Evolutionary conservation across 2,329 filamentous ascomycete species (phyloP).

Genomic region (Ceratocystiopsis brevicomis): DNA sequence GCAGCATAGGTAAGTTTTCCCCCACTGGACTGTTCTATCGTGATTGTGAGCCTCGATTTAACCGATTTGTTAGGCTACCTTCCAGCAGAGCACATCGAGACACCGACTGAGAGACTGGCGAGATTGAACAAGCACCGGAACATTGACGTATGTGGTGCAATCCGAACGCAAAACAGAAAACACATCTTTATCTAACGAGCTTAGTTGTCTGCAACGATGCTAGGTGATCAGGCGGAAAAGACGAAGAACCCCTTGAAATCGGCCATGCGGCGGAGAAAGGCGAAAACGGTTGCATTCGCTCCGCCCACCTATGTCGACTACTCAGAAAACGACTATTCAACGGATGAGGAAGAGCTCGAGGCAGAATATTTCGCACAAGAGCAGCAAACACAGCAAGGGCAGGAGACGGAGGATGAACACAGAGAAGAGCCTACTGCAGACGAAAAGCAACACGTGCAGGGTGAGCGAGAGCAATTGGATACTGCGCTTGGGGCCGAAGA

Average conservation of each 20-base stretch:
- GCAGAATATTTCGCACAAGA: conserved; percentile 15
- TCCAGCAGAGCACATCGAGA: conserved; percentile 95
- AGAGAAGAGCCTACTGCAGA: conserved; percentile 1
- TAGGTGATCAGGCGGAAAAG: conserved; percentile 51
- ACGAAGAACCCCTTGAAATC: conserved; percentile 68
- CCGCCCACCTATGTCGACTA: conserved; percentile 77
- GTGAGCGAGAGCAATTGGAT: conserved; percentile 12
- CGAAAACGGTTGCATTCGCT: conserved; percentile 74
- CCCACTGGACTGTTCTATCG: not conserved
- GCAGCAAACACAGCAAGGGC: conserved; percentile 14
- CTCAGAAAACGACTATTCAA: conserved; percentile 70
- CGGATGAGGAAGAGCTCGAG: conserved; percentile 47
- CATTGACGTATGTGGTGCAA: conserved; percentile 54
- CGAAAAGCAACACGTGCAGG: conserved; percentile 9
- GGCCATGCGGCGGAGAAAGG: conserved; percentile 61
- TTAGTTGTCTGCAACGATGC: conserved; percentile 43
- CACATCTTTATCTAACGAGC: not conserved
- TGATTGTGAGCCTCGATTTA: not conserved
- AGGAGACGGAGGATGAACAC: conserved; percentile 4
- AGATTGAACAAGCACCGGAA: conserved; percentile 95
- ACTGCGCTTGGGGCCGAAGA: conserved; percentile 16
- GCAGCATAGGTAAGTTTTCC: conserved; percentile 52
- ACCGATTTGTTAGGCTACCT: conserved; percentile 51
- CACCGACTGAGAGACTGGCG: conserved; percentile 82
- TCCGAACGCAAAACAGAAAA: not conserved